These are phyloP conservation scores for Chrysanthemum seticuspe DNA, from an alignment of 129 eudicot genomes.

Conservation along the genomic window DNA sequence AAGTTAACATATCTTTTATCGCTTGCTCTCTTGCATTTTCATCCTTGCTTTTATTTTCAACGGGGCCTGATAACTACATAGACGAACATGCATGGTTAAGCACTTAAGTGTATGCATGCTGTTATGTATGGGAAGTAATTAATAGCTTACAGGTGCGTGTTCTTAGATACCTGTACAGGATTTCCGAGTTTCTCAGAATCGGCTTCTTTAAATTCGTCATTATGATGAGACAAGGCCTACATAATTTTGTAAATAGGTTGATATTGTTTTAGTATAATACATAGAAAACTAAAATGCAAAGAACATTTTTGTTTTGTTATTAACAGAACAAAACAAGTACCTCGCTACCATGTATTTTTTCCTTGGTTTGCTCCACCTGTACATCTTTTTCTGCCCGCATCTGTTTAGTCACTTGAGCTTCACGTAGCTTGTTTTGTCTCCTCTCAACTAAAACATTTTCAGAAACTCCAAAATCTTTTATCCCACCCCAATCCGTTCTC, in stretches of 20 bases:
- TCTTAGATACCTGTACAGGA: conserved; percentile 47
- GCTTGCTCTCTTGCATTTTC: conserved; percentile 61
- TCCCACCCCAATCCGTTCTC: too few relatives aligned
- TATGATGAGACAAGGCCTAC: neutral
- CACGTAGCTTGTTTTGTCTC: neutral
- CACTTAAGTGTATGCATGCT: conserved; percentile 5
- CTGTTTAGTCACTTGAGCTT: too few relatives aligned
- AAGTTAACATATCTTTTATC: conserved; percentile 34
- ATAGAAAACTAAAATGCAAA: too few relatives aligned
- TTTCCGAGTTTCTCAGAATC: conserved; percentile 54
- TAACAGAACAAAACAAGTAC: too few relatives aligned
- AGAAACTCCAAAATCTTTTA: too few relatives aligned
- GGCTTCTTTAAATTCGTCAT: conserved; percentile 65
- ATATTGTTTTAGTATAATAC: conserved; percentile 25
- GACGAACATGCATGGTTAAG: neutral
- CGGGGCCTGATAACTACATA: conserved; percentile 62
- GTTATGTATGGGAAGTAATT: neutral
- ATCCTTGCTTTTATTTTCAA: conserved; percentile 60
- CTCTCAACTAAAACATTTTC: too few relatives aligned
- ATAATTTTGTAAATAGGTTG: too few relatives aligned
- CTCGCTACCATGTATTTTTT: too few relatives aligned
- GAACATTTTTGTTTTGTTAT: too few relatives aligned
- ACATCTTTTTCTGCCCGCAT: too few relatives aligned
- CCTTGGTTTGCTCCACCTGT: too few relatives aligned
- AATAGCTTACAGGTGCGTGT: neutral